These are phyloP conservation scores for Sarocladiaceae sp. DNA, from an alignment of 2,329 filamentous ascomycete genomes.

Conservation along the genomic window DNA sequence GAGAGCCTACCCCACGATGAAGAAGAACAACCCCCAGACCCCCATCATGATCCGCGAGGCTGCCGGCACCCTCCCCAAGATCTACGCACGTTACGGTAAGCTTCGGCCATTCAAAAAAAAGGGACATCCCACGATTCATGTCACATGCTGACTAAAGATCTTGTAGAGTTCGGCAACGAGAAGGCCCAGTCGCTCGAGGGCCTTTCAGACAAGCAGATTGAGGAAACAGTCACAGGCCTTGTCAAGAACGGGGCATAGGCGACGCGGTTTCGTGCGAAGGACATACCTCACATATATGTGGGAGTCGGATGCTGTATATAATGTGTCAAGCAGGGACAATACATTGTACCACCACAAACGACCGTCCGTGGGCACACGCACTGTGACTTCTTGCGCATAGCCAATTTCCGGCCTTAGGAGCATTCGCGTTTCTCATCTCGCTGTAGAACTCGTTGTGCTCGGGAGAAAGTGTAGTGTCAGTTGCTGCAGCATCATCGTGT, in stretches of 20 bases:
- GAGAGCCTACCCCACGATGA: slow-evolving; percentile 95
- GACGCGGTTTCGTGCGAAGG: not conserved
- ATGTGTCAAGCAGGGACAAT: slow-evolving; percentile 2
- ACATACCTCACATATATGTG: not conserved
- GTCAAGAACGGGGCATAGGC: slow-evolving; percentile 35
- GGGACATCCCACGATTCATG: too few relatives aligned
- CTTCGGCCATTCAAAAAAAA: too few relatives aligned
- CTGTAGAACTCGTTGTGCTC: too few relatives aligned
- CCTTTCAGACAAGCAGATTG: slow-evolving; percentile 57
- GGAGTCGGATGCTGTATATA: not conserved
- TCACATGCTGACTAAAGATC: slow-evolving; percentile 1
- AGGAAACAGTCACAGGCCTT: slow-evolving; percentile 51
- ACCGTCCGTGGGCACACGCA: too few relatives aligned
- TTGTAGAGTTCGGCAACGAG: slow-evolving; percentile 51
- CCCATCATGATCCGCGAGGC: slow-evolving; percentile 96
- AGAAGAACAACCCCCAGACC: slow-evolving; percentile 93
- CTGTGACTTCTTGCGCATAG: too few relatives aligned
- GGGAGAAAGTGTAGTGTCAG: too few relatives aligned
- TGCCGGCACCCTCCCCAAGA: slow-evolving; percentile 72
- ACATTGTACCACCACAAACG: slow-evolving; percentile 13
- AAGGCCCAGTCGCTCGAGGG: slow-evolving; percentile 55
- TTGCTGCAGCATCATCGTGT: too few relatives aligned
- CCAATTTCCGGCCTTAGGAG: too few relatives aligned
- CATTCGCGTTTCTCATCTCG: too few relatives aligned
- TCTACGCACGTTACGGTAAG: slow-evolving; percentile 89